phyloP scores from a whole-genome alignment of 495 filamentous ascomycete species.

The Xylaria intraflava region DNA sequence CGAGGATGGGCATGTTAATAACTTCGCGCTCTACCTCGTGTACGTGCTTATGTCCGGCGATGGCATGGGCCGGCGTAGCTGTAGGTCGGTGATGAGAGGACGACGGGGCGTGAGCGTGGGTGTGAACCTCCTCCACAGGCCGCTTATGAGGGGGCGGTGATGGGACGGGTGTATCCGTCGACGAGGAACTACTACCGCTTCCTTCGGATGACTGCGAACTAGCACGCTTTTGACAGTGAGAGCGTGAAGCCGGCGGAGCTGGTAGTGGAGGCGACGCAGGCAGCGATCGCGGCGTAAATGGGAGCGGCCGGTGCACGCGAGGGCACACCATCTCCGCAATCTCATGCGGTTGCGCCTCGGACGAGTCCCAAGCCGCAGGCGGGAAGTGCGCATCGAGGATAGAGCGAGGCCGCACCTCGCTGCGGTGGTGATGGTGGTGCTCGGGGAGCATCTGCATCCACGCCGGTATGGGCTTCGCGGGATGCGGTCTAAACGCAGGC shows the following conservation, averaged over 20 bases:
- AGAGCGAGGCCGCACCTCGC: conserved; percentile 15
- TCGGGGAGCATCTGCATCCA: conserved; percentile 38
- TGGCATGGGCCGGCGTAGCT: neutral
- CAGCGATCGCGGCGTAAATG: neutral
- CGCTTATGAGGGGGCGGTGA: neutral
- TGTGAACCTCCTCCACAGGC: neutral
- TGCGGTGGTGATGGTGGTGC: neutral
- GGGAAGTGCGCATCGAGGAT: conserved; percentile 27
- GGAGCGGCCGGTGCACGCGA: neutral
- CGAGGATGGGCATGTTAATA: neutral
- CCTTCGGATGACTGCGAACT: neutral
- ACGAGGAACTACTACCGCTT: neutral
- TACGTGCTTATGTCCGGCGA: neutral
- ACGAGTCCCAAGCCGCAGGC: conserved; percentile 11
- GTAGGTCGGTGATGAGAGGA: neutral
- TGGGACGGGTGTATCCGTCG: neutral
- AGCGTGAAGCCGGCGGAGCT: neutral
- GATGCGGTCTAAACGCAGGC: conserved; percentile 35
- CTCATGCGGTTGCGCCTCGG: neutral
- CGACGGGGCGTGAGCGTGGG: neutral
- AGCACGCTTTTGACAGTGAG: neutral
- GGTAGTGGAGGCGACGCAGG: neutral
- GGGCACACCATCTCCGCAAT: neutral
- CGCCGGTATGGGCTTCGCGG: conserved; percentile 39
- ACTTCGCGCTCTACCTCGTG: neutral